These are phyloP conservation scores for Eutrema heterophyllum DNA, from an alignment of 345 rosid species.

Conservation along the genomic window DNA sequence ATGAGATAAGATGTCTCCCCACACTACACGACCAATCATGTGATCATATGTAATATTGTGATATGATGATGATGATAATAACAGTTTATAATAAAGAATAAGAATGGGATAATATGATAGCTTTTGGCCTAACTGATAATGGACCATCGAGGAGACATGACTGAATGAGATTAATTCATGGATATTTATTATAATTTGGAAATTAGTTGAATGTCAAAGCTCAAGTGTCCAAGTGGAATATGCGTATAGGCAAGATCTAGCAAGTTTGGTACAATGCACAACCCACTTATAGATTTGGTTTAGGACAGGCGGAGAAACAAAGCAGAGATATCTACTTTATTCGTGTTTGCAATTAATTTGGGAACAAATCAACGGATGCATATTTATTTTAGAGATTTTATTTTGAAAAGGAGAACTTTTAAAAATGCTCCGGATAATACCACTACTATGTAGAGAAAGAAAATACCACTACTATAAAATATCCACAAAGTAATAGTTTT, in stretches of 20 bases:
- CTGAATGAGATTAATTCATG: slow-evolving; percentile 11
- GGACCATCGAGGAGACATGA: slow-evolving; percentile 32
- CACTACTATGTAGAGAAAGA: slow-evolving; percentile 7
- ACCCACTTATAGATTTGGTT: slow-evolving; percentile 24
- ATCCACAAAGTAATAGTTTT: background rate
- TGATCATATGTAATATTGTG: slow-evolving; percentile 32
- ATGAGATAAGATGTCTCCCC: slow-evolving; percentile 17
- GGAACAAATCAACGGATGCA: slow-evolving; percentile 21
- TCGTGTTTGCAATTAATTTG: slow-evolving; percentile 26
- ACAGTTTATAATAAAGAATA: slow-evolving; percentile 11
- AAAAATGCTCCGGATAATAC: slow-evolving; percentile 17
- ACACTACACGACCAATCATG: slow-evolving; percentile 34
- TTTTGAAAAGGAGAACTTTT: background rate
- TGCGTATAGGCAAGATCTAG: slow-evolving; percentile 25
- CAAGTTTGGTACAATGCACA: slow-evolving; percentile 25
- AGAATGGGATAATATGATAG: slow-evolving; percentile 14
- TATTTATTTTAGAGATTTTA: background rate
- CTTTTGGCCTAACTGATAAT: slow-evolving; percentile 32
- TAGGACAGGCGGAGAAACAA: slow-evolving; percentile 21
- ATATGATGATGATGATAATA: slow-evolving; percentile 11
- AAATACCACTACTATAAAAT: background rate
- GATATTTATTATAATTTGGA: background rate
- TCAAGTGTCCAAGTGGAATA: slow-evolving; percentile 24
- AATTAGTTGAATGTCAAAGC: slow-evolving; percentile 31
- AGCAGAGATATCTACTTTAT: slow-evolving; percentile 19